Evolutionary conservation across 106 monocot species (phyloP), one percentile per base, ranked within the genome.

Genomic region (Platanthera zijinensis): DNA sequence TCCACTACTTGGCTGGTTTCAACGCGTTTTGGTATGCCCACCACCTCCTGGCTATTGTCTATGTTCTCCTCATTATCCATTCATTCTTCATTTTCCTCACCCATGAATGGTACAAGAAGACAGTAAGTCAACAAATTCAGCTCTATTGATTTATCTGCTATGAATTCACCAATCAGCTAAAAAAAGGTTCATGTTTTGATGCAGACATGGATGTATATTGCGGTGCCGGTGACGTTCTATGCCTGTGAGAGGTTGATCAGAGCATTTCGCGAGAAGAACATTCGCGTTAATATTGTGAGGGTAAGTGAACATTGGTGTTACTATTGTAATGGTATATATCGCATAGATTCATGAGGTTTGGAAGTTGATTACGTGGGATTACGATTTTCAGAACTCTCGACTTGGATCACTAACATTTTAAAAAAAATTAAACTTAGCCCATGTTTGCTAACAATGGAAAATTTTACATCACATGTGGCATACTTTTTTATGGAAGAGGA

Each of bases 1-100:
- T 99, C 18, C 91, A 92, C 70, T 76, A 86, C 66, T 81, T 99
- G 15, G 97, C 97, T 51, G 93, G 93, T 12, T 99, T 97, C 82
- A 99, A 91, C 75, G 89, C 97, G 62, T 99, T 99, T 78, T 99
- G 97, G 97, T 99, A 99, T 68, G 91, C 94, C 1, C 97, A 92
- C 74, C 97, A 99, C 82, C 81, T 99, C 63, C 78, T 99, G 21
- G 85, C 72, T 51, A 68, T 99, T 11, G 88, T 79, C 17, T 99
- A 94, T 80, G 78, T 57, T 19, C 89, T 99, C 73, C 88, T 99
- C 14, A 68, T 92, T 8, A 52, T 88, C 74, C 94, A 99, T 74
- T 81, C 79, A 71, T 90, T 84, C 82, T 89, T 94, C 75, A 94
- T 97, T 32, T 94, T 85, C 71, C 89, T 97, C 84, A 94, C 94